Evolutionary conservation across 805 yeast species (phyloP).

Genomic region (Yamadazyma nakazawae): DNA sequence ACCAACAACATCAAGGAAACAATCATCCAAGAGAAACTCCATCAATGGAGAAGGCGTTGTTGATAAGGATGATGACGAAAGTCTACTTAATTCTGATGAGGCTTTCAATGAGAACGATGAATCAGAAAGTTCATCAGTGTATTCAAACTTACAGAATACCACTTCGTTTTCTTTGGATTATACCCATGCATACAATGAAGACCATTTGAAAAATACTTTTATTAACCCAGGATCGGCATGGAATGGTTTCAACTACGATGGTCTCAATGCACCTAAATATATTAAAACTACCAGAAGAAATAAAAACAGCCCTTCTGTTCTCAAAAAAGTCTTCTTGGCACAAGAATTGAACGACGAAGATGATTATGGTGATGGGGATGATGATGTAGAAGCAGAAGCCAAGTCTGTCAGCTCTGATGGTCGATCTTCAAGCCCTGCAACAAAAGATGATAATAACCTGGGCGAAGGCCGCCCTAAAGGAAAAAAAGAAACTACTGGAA

Average conservation of each 20-base stretch:
- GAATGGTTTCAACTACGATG: slow-evolving; percentile 31
- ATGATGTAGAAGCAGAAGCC: slow-evolving; percentile 4
- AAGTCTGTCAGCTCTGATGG: neutral
- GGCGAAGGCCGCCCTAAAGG: neutral
- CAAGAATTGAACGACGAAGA: slow-evolving; percentile 50
- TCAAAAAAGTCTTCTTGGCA: slow-evolving; percentile 57
- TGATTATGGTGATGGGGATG: too few species aligned
- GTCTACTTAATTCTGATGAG: slow-evolving; percentile 23
- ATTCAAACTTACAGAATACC: slow-evolving; percentile 4
- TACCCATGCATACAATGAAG: neutral
- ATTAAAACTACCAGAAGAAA: slow-evolving; percentile 48
- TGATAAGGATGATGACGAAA: slow-evolving; percentile 18
- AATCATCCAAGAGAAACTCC: neutral
- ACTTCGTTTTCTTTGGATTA: neutral
- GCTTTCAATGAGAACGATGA: slow-evolving; percentile 9
- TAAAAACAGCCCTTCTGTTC: slow-evolving; percentile 42
- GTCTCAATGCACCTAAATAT: slow-evolving; percentile 53
- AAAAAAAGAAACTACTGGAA: neutral
- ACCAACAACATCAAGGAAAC: neutral
- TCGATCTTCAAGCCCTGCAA: neutral
- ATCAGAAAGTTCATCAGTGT: slow-evolving; percentile 3
- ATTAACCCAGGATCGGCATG: slow-evolving; percentile 15
- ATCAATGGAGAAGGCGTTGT: slow-evolving; percentile 1
- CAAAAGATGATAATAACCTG: neutral
- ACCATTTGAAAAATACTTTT: neutral